Evolutionary conservation across 2,329 filamentous ascomycete genomes (phyloP).

Genomic region (Calonectria crousiana): DNA sequence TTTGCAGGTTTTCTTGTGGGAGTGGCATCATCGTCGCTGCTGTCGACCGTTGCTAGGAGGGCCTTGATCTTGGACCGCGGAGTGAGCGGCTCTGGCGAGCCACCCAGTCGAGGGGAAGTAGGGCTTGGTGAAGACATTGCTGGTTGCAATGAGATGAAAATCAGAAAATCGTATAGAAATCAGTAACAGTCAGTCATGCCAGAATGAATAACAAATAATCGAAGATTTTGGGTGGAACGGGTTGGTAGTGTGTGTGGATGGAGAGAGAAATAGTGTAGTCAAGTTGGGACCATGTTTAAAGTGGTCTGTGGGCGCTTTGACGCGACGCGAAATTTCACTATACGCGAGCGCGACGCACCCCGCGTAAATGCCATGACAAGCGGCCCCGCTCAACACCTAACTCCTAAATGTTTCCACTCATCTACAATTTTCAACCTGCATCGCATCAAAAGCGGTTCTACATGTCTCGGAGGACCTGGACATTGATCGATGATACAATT

Average conservation of each 20-base stretch:
- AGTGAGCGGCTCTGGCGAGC: conserved; percentile 59
- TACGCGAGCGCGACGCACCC: conserved; percentile 43
- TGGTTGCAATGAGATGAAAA: conserved; percentile 14
- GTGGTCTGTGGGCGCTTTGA: conserved; percentile 46
- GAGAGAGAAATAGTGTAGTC: conserved; percentile 12
- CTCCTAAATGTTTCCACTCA: not conserved
- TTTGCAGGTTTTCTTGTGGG: conserved; percentile 27
- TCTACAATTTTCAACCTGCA: not conserved
- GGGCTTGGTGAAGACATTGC: conserved; percentile 64
- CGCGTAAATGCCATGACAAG: conserved; percentile 34
- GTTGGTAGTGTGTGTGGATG: conserved; percentile 18
- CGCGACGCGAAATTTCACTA: conserved; percentile 45
- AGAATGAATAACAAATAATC: conserved; percentile 11
- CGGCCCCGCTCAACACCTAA: not conserved
- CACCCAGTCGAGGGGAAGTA: conserved; percentile 58
- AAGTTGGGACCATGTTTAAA: conserved; percentile 32
- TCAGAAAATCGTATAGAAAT: not conserved
- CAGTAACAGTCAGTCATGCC: not conserved
- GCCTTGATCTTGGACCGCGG: conserved; percentile 68
- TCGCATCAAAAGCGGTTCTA: not conserved
- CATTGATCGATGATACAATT: not conserved
- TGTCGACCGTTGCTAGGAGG: conserved; percentile 63
- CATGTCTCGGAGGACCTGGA: not conserved
- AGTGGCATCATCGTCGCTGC: conserved; percentile 60
- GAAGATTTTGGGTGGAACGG: not conserved